Evolutionary conservation across 768 basidiomycete species (phyloP).

Genomic region (Suillus decipiens): DNA sequence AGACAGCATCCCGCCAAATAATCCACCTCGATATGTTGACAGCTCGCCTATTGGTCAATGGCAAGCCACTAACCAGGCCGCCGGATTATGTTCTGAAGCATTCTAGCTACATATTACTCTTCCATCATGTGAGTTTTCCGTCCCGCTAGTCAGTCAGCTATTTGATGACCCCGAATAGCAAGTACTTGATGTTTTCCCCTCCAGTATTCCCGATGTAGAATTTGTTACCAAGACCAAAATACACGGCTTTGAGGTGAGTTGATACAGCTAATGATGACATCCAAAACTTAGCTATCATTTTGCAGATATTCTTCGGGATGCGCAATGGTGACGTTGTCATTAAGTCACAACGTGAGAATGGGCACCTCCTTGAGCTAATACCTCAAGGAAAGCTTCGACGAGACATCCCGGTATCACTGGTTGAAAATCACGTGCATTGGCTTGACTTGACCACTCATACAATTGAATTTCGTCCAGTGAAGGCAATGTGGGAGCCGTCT

Average conservation of each 20-base stretch:
- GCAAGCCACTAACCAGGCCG: slow-evolving; percentile 40
- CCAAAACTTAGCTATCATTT: neutral
- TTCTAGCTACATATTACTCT: slow-evolving; percentile 36
- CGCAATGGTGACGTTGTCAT: neutral
- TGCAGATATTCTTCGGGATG: neutral
- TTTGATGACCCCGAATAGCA: slow-evolving; percentile 11
- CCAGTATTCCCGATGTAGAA: slow-evolving; percentile 35
- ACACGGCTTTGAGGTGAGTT: slow-evolving; percentile 23
- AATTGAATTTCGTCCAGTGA: slow-evolving; percentile 24
- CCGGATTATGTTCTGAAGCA: slow-evolving; percentile 35
- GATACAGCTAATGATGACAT: neutral
- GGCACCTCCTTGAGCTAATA: slow-evolving; percentile 18
- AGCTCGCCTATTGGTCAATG: slow-evolving; percentile 44
- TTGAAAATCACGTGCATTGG: slow-evolving; percentile 26
- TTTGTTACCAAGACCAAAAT: slow-evolving; percentile 30
- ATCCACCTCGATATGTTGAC: slow-evolving; percentile 43
- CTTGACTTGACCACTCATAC: slow-evolving; percentile 15
- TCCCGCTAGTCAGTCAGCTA: neutral
- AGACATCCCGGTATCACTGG: slow-evolving; percentile 22
- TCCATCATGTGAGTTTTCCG: slow-evolving; percentile 35
- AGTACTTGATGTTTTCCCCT: slow-evolving; percentile 38
- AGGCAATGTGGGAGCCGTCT: slow-evolving; percentile 19
- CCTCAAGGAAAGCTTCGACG: slow-evolving; percentile 15
- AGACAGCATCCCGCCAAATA: slow-evolving; percentile 27
- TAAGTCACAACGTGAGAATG: slow-evolving; percentile 2